Evolutionary conservation across 2,329 filamentous ascomycete species (phyloP), one percentile per base, ranked within the genome.

Genomic region (Venturia asperata): DNA sequence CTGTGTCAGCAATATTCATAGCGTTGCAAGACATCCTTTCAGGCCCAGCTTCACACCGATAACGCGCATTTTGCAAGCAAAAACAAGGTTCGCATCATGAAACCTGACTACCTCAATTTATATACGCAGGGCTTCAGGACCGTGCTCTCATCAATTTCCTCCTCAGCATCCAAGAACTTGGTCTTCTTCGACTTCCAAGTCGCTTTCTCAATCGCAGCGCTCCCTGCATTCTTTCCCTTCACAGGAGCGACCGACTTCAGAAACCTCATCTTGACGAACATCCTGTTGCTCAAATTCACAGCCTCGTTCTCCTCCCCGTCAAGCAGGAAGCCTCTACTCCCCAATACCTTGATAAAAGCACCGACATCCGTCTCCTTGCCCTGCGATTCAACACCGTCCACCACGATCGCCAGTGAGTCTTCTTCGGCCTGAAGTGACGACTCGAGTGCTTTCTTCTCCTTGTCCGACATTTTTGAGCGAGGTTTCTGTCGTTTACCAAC

Each of bases 231-330:
- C 79, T 96, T 95, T 30, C 92, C 92, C 74, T 86, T 88, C 1
- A 82, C 82, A 0, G 92, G 89, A 56, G 85, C 79, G 24, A 85
- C 86, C n/a, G 83, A 86, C 79, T 97, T 99, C 71, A 92, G 81
- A 76, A 99, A 99, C 71, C 89, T 86, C 91, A 99, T 93, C 78
- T 89, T 91, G 70, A 97, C 93, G 79, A 99, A 99, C 94, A 99
- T 99, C 79, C 89, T 95, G 78, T 99, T 99, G 65, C 83, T 85
- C 72, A 95, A 79, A 78, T 99, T 92, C 11, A 96, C 82, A 0
- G 87, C 85, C 21, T 69, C 68, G 30, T 76, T 76, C 68, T 79
- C 83, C 70, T 83, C 84, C 10, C 85, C 85, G 70, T 89, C 88
- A 39, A 97, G 82, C n/a, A 92, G 81, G 72, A 99, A 97, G 0